Evolutionary conservation across 306 rosid genomes (phyloP), one percentile per base, ranked within the genome.

Genomic region (Quillaja saponaria): DNA sequence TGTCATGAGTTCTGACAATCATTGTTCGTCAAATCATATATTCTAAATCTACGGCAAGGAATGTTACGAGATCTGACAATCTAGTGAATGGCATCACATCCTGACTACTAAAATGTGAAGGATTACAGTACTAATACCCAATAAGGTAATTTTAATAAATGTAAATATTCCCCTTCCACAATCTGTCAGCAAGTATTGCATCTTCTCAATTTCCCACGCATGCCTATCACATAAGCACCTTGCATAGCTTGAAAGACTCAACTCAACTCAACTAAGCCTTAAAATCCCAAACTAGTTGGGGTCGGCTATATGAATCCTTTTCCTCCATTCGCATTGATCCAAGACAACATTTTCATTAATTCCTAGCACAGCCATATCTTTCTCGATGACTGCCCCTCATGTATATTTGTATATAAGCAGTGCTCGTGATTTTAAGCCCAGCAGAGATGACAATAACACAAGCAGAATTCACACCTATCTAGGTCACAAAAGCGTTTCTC

Each of bases 191-290:
- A 45, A 37, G 35, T 50, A 37, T 33, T 41, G 12, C 62, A 54
- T 17, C n/a, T 13, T 13, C 15, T 66, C 63, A 55, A 39, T 66
- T 54, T 44, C 37, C 6, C 20, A 66, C n/a, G 44, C 44, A 31
- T 40, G 64, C 31, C 35, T 46, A 48, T 37, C 70, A 25, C 63
- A 47, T 13, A 55, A 55, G 31, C 17, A 55, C 39, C 64, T 35
- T 19, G 17, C 20, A 0, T 49, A 37, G 21, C 47, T 44, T 34
- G 45, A 34, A 41, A 25, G n/a, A 28, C 33, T 45, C n/a, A n/a
- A n/a, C n/a, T n/a, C n/a, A n/a, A n/a, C n/a, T n/a, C n/a, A n/a
- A n/a, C n/a, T n/a, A n/a, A n/a, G n/a, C n/a, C n/a, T n/a, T n/a
- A n/a, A n/a, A n/a, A n/a, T n/a, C n/a, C n/a, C n/a, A n/a, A n/a